A percentile compares a stretch with the other conserved stretches of the same genome.
Evolutionary conservation across 371 early-diverging fungal genomes (phyloP).

Genomic region (Mucor irregularis): DNA sequence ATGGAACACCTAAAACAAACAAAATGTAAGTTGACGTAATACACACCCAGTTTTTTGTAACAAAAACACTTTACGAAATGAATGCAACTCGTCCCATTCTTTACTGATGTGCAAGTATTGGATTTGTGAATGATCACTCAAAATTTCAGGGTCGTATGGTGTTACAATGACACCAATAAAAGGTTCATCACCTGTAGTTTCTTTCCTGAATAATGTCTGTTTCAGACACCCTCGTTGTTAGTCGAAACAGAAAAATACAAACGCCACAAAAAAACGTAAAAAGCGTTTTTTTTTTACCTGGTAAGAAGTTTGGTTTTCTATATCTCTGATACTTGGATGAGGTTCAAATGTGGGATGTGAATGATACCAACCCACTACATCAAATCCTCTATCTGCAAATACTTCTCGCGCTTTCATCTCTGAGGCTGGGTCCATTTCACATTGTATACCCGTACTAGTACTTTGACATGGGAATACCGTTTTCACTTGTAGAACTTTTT

Average conservation of each 20-base stretch:
- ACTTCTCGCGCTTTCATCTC: slow-evolving; percentile 75
- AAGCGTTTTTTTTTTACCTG: slow-evolving; percentile 50
- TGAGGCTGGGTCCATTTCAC: slow-evolving; percentile 86
- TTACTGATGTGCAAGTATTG: slow-evolving; percentile 58
- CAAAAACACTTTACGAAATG: slow-evolving; percentile 43
- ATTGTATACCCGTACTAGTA: slow-evolving; percentile 72
- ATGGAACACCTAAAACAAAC: slow-evolving; percentile 42
- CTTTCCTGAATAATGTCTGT: slow-evolving; percentile 64
- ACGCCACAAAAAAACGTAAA: not conserved
- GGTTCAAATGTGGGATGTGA: slow-evolving; percentile 88
- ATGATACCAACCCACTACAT: slow-evolving; percentile 93
- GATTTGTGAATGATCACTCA: slow-evolving; percentile 56
- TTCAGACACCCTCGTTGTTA: too few relatives aligned
- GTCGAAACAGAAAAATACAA: not conserved
- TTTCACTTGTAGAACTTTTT: slow-evolving; percentile 52
- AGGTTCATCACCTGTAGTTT: slow-evolving; percentile 69
- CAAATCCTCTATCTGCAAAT: slow-evolving; percentile 67
- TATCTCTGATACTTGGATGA: slow-evolving; percentile 80
- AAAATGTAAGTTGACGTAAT: not conserved
- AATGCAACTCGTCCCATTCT: slow-evolving; percentile 42
- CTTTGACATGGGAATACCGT: slow-evolving; percentile 68
- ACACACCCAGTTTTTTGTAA: not conserved
- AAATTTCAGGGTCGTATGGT: slow-evolving; percentile 64
- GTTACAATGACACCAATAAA: slow-evolving; percentile 83
- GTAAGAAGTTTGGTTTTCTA: slow-evolving; percentile 82